A percentile compares a stretch with the other conserved stretches of the same genome.
phyloP scores from a whole-genome alignment of 2,329 filamentous ascomycete species.

The Zalaria obscura region DNA sequence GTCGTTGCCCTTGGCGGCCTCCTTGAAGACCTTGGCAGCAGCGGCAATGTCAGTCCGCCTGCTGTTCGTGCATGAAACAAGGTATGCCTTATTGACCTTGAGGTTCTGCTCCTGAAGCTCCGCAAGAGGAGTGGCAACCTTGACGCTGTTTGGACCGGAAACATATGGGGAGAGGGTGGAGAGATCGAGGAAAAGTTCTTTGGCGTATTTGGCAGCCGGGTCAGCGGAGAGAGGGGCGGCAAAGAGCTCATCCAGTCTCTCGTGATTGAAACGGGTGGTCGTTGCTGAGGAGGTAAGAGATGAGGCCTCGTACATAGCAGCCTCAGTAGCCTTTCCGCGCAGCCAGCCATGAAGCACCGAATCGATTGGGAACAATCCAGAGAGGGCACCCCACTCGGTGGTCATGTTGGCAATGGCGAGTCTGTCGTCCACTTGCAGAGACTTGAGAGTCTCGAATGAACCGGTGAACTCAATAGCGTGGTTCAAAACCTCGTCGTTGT shows the following conservation, averaged over 20 bases:
- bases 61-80: conserved; percentile 83
- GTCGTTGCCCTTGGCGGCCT: conserved; percentile 44
- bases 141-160: conserved; percentile 81
- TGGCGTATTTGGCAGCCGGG: conserved; percentile 65
- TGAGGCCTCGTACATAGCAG: conserved; percentile 44
- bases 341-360: conserved; percentile 57
- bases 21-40: conserved; percentile 73
- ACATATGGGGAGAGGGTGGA: conserved; percentile 74
- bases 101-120: conserved; percentile 65
- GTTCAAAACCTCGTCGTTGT: conserved; percentile 78
- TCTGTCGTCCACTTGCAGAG: conserved; percentile 57
- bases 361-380: conserved; percentile 72
- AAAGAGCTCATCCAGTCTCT: conserved; percentile 57
- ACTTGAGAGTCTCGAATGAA: conserved; percentile 60
- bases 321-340: conserved; percentile 57
- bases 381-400: conserved; percentile 65
- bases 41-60: conserved; percentile 67
- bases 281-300: conserved; percentile 31
- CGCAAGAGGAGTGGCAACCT: conserved; percentile 63
- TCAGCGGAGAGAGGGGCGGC: conserved; percentile 56
- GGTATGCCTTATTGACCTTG: conserved; percentile 67
- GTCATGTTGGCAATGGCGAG: conserved; percentile 71
- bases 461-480: conserved; percentile 82
- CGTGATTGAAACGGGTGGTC: conserved; percentile 53
- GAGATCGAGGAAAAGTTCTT: conserved; percentile 68